Percentiles rank a stretch among this genome's conserved stretches.
These are phyloP conservation scores for Boletus sp. DNA, from an alignment of 768 basidiomycete genomes.

Conservation along the genomic window DNA sequence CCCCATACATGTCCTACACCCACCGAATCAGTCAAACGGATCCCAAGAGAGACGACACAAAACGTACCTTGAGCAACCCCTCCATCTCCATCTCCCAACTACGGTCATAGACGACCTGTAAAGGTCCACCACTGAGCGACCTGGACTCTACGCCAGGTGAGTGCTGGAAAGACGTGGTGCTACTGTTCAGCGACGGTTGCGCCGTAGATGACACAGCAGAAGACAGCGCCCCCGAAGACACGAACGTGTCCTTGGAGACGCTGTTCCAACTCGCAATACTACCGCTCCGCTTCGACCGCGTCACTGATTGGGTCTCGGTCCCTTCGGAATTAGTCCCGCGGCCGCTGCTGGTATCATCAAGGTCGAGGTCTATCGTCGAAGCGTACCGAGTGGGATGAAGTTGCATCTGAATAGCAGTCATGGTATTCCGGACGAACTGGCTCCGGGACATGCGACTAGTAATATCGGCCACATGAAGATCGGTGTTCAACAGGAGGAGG, in stretches of 20 bases:
- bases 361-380: slow-evolving; percentile 60
- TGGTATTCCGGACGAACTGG: slow-evolving; percentile 92
- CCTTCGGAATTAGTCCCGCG: slow-evolving; percentile 56
- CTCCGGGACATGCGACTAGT: slow-evolving; percentile 82
- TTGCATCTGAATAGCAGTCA: slow-evolving; percentile 80
- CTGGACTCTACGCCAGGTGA: slow-evolving; percentile 42
- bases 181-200: slow-evolving; percentile 50
- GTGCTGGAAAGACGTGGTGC: slow-evolving; percentile 61
- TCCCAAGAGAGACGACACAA: neutral
- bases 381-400: slow-evolving; percentile 52
- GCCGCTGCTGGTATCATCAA: slow-evolving; percentile 64
- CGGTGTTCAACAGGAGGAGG: slow-evolving; percentile 91
- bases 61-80: slow-evolving; percentile 68
- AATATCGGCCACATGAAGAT: slow-evolving; percentile 93
- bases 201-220: slow-evolving; percentile 32
- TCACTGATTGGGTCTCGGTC: slow-evolving; percentile 42
- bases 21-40: neutral
- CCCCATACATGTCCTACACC: slow-evolving; percentile 85
- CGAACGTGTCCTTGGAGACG: slow-evolving; percentile 57
- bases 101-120: slow-evolving; percentile 51
- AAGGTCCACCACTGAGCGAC: slow-evolving; percentile 29
- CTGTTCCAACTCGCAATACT: slow-evolving; percentile 87
- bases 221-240: slow-evolving; percentile 37
- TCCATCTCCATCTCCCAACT: slow-evolving; percentile 89
- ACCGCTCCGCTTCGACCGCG: slow-evolving; percentile 71